phyloP scores from a whole-genome alignment of 768 basidiomycete species.

The Lactarius vividus region DNA sequence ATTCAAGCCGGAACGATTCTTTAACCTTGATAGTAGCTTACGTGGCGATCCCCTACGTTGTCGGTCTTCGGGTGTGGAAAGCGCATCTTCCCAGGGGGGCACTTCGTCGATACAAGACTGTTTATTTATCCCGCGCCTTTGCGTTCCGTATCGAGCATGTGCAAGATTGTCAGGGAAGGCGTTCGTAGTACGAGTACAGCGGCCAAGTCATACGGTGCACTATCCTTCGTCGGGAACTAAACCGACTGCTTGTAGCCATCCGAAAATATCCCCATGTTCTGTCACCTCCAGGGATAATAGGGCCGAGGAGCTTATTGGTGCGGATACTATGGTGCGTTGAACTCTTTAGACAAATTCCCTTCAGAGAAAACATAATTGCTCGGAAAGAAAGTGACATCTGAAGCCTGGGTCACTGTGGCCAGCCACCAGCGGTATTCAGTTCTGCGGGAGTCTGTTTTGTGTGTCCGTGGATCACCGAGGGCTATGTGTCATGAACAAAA shows the following conservation, averaged over 20 bases:
- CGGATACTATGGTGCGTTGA: conserved; percentile 2
- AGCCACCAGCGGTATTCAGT: too few relatives aligned
- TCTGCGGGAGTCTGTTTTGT: too few relatives aligned
- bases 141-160: conserved; percentile 1
- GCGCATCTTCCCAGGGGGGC: conserved; percentile 27
- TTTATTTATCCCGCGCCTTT: conserved; percentile 12
- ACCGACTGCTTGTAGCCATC: neutral
- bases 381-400: too few relatives aligned
- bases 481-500: too few relatives aligned
- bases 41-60: conserved; percentile 9
- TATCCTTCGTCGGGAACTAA: neutral
- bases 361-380: too few relatives aligned
- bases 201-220: neutral
- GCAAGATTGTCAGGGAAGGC: neutral
- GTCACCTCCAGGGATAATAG: conserved; percentile 1
- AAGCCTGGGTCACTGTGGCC: too few relatives aligned
- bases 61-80: conserved; percentile 26
- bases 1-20: conserved; percentile 49
- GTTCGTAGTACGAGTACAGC: neutral
- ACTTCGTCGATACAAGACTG: conserved; percentile 6
- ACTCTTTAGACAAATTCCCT: too few relatives aligned
- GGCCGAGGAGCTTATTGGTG: conserved; percentile 4
- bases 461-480: too few relatives aligned
- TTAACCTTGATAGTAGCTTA: conserved; percentile 17
- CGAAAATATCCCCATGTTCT: neutral